phyloP scores from a whole-genome alignment of 2,329 filamentous ascomycete species.

The Boeremia exigua region DNA sequence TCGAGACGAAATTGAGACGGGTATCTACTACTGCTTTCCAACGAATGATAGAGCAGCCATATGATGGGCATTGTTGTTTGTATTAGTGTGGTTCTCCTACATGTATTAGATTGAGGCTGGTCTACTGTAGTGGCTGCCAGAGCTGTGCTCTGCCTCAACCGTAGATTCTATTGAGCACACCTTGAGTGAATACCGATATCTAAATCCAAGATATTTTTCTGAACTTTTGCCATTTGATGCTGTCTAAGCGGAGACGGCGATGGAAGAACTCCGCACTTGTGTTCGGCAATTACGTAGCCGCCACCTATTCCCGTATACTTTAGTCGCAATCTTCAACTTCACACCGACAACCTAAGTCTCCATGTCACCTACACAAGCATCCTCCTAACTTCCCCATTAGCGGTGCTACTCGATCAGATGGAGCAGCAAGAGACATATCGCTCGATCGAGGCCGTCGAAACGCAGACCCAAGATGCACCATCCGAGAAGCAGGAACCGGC shows the following conservation, averaged over 20 bases:
- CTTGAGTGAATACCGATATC: too few relatives aligned
- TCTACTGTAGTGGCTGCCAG: too few relatives aligned
- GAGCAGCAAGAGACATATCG: conserved; percentile 2
- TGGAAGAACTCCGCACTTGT: background rate
- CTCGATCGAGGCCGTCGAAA: background rate
- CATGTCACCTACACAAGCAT: too few relatives aligned
- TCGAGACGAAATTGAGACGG: background rate
- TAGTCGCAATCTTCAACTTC: background rate
- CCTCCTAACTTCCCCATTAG: background rate
- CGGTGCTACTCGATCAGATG: background rate
- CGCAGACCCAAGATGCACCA: background rate
- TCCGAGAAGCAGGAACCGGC: background rate
- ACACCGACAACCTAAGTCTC: background rate
- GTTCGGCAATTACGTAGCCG: conserved; percentile 9
- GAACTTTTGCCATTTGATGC: too few relatives aligned
- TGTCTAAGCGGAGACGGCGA: background rate
- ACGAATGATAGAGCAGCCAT: too few relatives aligned
- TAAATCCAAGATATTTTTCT: too few relatives aligned
- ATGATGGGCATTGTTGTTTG: too few relatives aligned
- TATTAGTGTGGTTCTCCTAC: too few relatives aligned
- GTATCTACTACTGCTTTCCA: too few relatives aligned
- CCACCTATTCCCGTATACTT: background rate
- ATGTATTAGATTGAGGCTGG: too few relatives aligned
- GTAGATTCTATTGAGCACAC: too few relatives aligned
- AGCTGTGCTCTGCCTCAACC: too few relatives aligned